Conservation (phyloP, 805 yeast species). For the Saturnispora serradocipensis region DNA sequence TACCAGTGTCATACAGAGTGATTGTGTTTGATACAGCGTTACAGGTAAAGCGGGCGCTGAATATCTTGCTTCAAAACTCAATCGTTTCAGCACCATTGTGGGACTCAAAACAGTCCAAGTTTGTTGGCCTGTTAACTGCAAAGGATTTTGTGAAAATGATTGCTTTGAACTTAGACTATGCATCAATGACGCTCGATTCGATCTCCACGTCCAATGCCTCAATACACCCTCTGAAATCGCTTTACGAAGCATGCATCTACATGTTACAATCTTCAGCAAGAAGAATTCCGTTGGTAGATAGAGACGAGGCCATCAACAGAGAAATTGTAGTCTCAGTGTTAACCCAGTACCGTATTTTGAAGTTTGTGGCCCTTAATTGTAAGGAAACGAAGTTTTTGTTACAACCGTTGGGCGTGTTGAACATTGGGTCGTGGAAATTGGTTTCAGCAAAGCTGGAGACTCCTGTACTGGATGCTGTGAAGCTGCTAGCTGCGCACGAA, state of each 20-base stretch:
- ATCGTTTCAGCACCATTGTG: slow-evolving; percentile 96
- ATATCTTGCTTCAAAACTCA: slow-evolving; percentile 82
- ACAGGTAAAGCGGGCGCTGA: slow-evolving; percentile 81
- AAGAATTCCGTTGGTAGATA: slow-evolving; percentile 89
- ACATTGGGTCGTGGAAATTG: slow-evolving; percentile 51
- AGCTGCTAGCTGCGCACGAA: slow-evolving; percentile 64
- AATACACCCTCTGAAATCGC: slow-evolving; percentile 81
- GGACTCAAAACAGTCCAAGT: slow-evolving; percentile 81
- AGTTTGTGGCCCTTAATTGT: slow-evolving; percentile 93
- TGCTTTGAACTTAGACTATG: neutral
- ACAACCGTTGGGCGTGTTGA: slow-evolving; percentile 63
- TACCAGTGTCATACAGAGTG: slow-evolving; percentile 89
- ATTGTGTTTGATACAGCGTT: slow-evolving; percentile 90
- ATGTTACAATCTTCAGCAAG: slow-evolving; percentile 86
- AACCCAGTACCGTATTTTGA: slow-evolving; percentile 91
- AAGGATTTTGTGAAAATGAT: slow-evolving; percentile 92
- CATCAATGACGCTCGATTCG: neutral
- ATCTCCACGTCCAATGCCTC: slow-evolving; percentile 29
- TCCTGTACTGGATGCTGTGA: slow-evolving; percentile 90
- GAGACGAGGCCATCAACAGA: slow-evolving; percentile 83
- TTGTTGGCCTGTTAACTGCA: slow-evolving; percentile 90
- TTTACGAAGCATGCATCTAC: slow-evolving; percentile 87
- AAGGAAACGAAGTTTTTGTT: slow-evolving; percentile 81
- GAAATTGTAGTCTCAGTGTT: slow-evolving; percentile 93
- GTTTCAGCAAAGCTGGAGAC: slow-evolving; percentile 81